Conservation (phyloP, 768 basidiomycete genomes). For the Mycena sanguinolenta region DNA sequence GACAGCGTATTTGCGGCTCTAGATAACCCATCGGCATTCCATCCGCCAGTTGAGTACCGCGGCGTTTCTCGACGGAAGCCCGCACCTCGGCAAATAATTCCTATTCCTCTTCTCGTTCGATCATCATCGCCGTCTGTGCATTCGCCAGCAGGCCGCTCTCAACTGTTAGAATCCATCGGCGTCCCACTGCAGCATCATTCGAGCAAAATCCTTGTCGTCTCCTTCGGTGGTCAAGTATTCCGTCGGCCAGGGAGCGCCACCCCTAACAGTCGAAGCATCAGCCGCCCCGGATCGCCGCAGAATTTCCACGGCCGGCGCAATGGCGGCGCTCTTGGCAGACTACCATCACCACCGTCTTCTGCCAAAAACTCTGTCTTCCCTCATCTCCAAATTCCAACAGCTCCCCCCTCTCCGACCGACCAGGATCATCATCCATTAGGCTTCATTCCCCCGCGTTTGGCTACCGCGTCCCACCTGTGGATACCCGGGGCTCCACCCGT, state of each 20-base stretch:
- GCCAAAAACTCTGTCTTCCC: slow-evolving; percentile 9
- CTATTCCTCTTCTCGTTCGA: slow-evolving; percentile 80
- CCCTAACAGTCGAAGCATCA: slow-evolving; percentile 38
- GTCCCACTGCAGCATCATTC: slow-evolving; percentile 64
- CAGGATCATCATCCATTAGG: slow-evolving; percentile 32
- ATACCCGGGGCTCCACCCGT: slow-evolving; percentile 72
- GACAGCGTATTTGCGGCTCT: slow-evolving; percentile 61
- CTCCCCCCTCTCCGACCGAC: slow-evolving; percentile 19
- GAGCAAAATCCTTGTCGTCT: slow-evolving; percentile 78
- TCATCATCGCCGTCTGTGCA: slow-evolving; percentile 64
- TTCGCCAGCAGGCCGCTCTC: slow-evolving; percentile 64
- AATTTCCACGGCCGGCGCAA: neutral
- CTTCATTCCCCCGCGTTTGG: slow-evolving; percentile 50
- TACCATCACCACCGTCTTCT: neutral
- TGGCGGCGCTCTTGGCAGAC: neutral
- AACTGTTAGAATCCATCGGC: slow-evolving; percentile 69
- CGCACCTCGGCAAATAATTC: slow-evolving; percentile 54
- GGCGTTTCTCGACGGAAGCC: slow-evolving; percentile 38
- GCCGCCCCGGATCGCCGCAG: slow-evolving; percentile 11
- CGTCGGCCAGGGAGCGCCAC: slow-evolving; percentile 63
- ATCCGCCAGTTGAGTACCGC: slow-evolving; percentile 57
- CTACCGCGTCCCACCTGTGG: slow-evolving; percentile 67
- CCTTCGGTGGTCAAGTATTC: slow-evolving; percentile 86
- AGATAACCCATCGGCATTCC: slow-evolving; percentile 48
- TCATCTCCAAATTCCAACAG: slow-evolving; percentile 18